Conservation (phyloP, 1,284 basidiomycete species). For the Trametes sp. region DNA sequence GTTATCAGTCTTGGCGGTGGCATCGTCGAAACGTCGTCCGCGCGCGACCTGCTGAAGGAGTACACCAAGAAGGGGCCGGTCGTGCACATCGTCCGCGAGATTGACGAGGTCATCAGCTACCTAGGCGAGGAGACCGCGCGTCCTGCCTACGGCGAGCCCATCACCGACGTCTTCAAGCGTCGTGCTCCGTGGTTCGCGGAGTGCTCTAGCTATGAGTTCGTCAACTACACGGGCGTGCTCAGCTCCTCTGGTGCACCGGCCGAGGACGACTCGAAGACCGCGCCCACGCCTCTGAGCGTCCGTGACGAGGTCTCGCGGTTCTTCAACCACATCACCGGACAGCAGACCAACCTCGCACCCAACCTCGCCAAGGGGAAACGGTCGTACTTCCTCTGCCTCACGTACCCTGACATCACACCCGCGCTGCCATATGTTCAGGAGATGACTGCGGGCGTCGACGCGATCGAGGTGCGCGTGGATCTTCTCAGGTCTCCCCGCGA, state of each 20-base stretch:
- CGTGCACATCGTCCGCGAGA: slow-evolving; percentile 75
- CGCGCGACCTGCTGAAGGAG: slow-evolving; percentile 73
- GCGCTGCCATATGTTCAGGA: slow-evolving; percentile 77
- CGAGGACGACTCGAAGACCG: slow-evolving; percentile 18
- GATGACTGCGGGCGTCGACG: slow-evolving; percentile 88
- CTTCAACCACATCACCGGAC: slow-evolving; percentile 90
- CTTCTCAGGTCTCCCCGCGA: slow-evolving; percentile 71
- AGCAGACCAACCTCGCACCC: slow-evolving; percentile 69
- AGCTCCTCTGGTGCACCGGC: slow-evolving; percentile 3
- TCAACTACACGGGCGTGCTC: slow-evolving; percentile 71
- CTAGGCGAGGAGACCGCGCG: slow-evolving; percentile 79
- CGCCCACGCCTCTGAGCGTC: slow-evolving; percentile 32
- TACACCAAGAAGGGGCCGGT: slow-evolving; percentile 74
- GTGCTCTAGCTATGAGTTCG: slow-evolving; percentile 86
- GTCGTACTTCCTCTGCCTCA: slow-evolving; percentile 93
- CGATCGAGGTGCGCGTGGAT: slow-evolving; percentile 93
- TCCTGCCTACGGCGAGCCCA: slow-evolving; percentile 89
- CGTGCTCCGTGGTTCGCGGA: slow-evolving; percentile 90
- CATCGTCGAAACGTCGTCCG: slow-evolving; percentile 87
- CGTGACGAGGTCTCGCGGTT: slow-evolving; percentile 72
- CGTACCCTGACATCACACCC: slow-evolving; percentile 86
- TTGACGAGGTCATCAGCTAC: slow-evolving; percentile 79
- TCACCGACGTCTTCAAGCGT: slow-evolving; percentile 84
- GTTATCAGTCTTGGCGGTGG: slow-evolving; percentile 96
- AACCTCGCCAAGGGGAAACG: slow-evolving; percentile 66